Evolutionary conservation across 116 monocot species (phyloP).

Genomic region (Zostera marina): DNA sequence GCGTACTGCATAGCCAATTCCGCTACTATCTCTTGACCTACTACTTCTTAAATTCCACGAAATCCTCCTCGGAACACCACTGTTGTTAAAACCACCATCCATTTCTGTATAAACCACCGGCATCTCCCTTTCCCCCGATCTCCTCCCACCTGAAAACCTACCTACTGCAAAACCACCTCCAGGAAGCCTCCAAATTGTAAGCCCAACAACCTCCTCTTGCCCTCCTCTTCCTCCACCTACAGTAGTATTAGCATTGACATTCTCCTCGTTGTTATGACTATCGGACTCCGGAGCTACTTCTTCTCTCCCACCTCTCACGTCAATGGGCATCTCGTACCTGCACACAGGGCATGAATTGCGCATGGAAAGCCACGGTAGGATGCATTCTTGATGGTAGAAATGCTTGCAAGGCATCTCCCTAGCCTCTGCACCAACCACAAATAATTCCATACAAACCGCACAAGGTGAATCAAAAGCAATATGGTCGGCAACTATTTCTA

Average conservation of each 20-base stretch:
- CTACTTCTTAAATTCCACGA: constrained; percentile 40
- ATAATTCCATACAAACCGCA: constrained; percentile 72
- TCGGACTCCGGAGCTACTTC: neutral
- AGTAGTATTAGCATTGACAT: neutral
- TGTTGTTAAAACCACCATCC: constrained; percentile 60
- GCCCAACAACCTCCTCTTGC: constrained; percentile 37
- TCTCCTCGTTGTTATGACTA: neutral
- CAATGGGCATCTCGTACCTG: constrained; percentile 63
- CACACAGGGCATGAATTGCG: constrained; percentile 85
- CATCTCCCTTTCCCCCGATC: constrained; percentile 43
- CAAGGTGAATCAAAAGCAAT: constrained; percentile 34
- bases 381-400: constrained; percentile 85
- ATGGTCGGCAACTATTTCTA: constrained; percentile 31
- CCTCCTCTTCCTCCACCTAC: constrained; percentile 14
- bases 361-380: constrained; percentile 70
- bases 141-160: constrained; percentile 48
- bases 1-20: constrained; percentile 30
- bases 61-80: constrained; percentile 42
- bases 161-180: constrained; percentile 91
- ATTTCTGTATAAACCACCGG: constrained; percentile 83
- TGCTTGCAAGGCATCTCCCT: constrained; percentile 93
- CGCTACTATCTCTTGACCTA: constrained; percentile 28
- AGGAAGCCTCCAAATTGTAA: constrained; percentile 92
- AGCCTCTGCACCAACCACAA: constrained; percentile 44
- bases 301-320: constrained; percentile 9